These are phyloP conservation scores for Scutellaria minor DNA, from an alignment of 257 asterid species.

Conservation along the genomic window DNA sequence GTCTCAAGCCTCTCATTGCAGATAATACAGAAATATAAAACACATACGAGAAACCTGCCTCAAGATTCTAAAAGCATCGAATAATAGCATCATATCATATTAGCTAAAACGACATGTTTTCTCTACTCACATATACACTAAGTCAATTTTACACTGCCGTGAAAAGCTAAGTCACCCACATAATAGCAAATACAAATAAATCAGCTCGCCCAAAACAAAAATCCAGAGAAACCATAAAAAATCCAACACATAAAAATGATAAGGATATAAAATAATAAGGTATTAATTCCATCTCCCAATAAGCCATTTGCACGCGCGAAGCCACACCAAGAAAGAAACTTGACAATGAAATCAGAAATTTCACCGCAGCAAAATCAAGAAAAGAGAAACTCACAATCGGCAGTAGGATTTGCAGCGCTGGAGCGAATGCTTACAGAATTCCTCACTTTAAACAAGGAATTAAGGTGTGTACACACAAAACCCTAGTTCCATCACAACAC, in stretches of 20 bases:
- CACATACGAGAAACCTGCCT: background rate
- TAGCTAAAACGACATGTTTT: background rate
- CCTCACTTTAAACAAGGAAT: slow-evolving; percentile 43
- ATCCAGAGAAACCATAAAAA: background rate
- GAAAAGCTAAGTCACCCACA: background rate
- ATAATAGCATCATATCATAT: background rate
- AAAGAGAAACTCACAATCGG: slow-evolving; percentile 38
- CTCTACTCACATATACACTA: background rate
- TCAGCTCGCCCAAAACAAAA: background rate
- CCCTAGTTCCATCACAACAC: slow-evolving; percentile 58
- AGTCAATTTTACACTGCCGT: background rate
- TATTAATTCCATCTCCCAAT: background rate
- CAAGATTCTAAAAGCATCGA: slow-evolving; percentile 1
- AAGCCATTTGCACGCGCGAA: background rate
- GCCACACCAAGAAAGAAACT: background rate
- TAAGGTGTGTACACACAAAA: slow-evolving; percentile 40
- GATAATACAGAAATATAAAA: background rate
- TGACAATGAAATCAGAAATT: background rate
- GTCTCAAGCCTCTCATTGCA: background rate
- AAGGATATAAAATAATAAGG: slow-evolving; percentile 4
- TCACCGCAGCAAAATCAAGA: slow-evolving; percentile 1
- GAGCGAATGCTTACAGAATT: slow-evolving; percentile 23
- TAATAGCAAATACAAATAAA: background rate
- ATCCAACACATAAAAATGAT: background rate
- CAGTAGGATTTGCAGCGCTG: slow-evolving; percentile 16